These are phyloP conservation scores for Phaeosphaeriaceae sp. DNA, from an alignment of 2,329 filamentous ascomycete genomes.

Conservation along the genomic window DNA sequence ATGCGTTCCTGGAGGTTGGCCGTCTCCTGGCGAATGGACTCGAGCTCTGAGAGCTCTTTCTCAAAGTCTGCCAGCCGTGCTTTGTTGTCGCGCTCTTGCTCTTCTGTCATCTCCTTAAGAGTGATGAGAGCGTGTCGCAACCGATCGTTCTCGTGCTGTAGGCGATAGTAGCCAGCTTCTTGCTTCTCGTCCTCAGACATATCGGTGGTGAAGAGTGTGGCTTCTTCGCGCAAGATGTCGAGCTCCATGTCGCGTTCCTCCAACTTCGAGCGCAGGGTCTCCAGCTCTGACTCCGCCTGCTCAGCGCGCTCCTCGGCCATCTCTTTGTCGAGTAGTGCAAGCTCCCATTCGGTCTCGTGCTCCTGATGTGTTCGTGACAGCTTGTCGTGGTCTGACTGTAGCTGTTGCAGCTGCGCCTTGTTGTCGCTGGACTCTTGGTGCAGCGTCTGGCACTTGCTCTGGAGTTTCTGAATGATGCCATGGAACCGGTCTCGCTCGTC, in stretches of 20 bases:
- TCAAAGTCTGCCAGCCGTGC: slow-evolving; percentile 53
- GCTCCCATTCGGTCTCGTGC: slow-evolving; percentile 83
- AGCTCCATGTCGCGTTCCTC: slow-evolving; percentile 90
- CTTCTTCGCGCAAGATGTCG: slow-evolving; percentile 87
- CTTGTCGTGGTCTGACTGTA: slow-evolving; percentile 71
- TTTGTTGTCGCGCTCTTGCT: slow-evolving; percentile 80
- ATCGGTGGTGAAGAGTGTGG: slow-evolving; percentile 79
- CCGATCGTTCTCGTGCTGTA: slow-evolving; percentile 89
- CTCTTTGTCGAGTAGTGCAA: slow-evolving; percentile 87
- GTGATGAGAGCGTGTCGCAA: slow-evolving; percentile 84
- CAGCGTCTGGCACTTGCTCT: slow-evolving; percentile 85
- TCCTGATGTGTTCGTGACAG: slow-evolving; percentile 80
- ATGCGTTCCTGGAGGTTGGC: slow-evolving; percentile 76
- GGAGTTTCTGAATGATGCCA: slow-evolving; percentile 85
- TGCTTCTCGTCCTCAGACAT: slow-evolving; percentile 89
- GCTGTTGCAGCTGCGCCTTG: slow-evolving; percentile 78
- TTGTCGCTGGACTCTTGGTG: slow-evolving; percentile 80
- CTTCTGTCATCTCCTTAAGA: slow-evolving; percentile 84
- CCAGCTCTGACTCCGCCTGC: slow-evolving; percentile 78
- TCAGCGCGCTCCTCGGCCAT: slow-evolving; percentile 96
- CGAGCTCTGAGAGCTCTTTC: slow-evolving; percentile 37
- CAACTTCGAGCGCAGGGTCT: slow-evolving; percentile 74
- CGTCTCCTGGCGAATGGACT: slow-evolving; percentile 64
- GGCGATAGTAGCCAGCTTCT: slow-evolving; percentile 86
- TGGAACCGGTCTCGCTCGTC: slow-evolving; percentile 81